These are phyloP conservation scores for Mucor irregularis DNA, from an alignment of 371 early-diverging fungal genomes.

Conservation along the genomic window DNA sequence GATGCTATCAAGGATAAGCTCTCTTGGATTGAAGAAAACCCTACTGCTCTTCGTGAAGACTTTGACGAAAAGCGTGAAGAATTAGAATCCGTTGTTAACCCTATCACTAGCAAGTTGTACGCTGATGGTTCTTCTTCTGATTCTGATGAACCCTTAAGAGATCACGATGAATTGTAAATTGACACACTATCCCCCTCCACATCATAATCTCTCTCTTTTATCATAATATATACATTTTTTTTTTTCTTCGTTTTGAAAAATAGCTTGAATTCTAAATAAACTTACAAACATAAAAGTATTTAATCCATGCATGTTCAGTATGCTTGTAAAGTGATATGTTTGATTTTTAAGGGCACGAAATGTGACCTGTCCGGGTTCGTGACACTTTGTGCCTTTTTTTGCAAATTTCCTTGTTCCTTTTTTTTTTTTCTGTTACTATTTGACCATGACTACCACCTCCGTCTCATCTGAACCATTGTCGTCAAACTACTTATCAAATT, in stretches of 20 bases:
- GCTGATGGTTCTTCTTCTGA: conserved; percentile 56
- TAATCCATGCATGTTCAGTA: too few relatives aligned
- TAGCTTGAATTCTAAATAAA: conserved; percentile 2
- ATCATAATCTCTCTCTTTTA: conserved; percentile 2
- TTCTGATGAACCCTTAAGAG: conserved; percentile 65
- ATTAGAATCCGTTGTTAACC: conserved; percentile 84
- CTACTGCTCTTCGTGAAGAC: conserved; percentile 73
- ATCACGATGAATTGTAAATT: conserved; percentile 77
- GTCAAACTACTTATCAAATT: conserved; percentile 40
- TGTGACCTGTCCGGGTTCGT: too few relatives aligned
- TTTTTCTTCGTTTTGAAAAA: conserved; percentile 10
- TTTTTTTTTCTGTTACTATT: conserved; percentile 1
- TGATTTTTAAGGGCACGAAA: too few relatives aligned
- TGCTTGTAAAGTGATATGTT: too few relatives aligned
- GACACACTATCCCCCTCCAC: conserved; percentile 5
- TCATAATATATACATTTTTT: conserved; percentile 13
- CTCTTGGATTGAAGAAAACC: conserved; percentile 80
- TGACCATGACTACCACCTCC: conserved; percentile 46
- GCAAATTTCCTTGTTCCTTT: too few relatives aligned
- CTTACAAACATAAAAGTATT: conserved; percentile 2
- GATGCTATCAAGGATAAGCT: conserved; percentile 85
- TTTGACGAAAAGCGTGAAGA: conserved; percentile 83
- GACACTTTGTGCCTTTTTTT: too few relatives aligned
- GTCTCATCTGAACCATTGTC: conserved; percentile 45
- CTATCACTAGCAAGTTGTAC: conserved; percentile 85